phyloP scores from a whole-genome alignment of 768 basidiomycete species.

The Leccinum olivaceopallidum region DNA sequence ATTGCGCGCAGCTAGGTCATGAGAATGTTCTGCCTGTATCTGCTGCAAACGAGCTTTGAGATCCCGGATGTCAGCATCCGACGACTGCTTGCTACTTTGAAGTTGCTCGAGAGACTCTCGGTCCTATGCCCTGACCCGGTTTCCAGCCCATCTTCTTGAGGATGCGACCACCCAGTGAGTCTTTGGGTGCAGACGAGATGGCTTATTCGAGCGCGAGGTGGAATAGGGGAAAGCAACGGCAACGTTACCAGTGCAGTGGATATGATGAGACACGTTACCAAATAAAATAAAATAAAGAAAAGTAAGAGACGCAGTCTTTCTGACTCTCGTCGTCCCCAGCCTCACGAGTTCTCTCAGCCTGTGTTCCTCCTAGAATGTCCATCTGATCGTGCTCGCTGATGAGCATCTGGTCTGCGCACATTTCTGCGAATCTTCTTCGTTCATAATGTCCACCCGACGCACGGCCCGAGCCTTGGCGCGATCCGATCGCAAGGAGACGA shows the following conservation, averaged over 20 bases:
- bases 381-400: conserved; percentile 82
- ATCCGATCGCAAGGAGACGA: conserved; percentile 83
- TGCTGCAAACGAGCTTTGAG: conserved; percentile 42
- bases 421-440: conserved; percentile 93
- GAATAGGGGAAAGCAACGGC: neutral
- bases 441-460: conserved; percentile 94
- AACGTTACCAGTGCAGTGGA: conserved; percentile 11
- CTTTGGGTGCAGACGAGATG: conserved; percentile 70
- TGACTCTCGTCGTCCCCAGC: conserved; percentile 44
- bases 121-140: conserved; percentile 89
- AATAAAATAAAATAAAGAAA: neutral
- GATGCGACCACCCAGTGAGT: conserved; percentile 60
- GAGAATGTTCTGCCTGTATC: conserved; percentile 32
- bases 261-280: neutral
- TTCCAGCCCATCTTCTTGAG: conserved; percentile 97
- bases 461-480: conserved; percentile 58
- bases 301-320: conserved; percentile 28
- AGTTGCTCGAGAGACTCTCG: conserved; percentile 50
- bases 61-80: conserved; percentile 50
- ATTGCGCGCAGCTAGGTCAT: conserved; percentile 35
- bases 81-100: conserved; percentile 46
- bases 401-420: conserved; percentile 69
- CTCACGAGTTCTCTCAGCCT: conserved; percentile 41
- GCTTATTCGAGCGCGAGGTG: conserved; percentile 65
- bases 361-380: conserved; percentile 61